Base-by-base conservation (phyloP, 768 basidiomycete genomes). In the Ramaria rubella region DNA sequence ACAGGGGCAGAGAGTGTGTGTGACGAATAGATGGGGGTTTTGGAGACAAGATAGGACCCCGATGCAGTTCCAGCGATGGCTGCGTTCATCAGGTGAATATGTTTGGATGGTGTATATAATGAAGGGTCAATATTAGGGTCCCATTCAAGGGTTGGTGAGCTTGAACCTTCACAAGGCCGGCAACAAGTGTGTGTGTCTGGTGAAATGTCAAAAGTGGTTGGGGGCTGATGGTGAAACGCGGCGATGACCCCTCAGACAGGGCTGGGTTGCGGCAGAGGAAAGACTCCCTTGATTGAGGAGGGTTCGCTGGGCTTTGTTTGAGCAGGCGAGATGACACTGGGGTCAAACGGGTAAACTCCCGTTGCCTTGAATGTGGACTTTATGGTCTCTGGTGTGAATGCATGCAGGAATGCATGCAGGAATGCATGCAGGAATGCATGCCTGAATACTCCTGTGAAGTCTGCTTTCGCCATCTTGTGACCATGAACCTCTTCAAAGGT, bases 391-490 rank as follows among this genome's bases (percentile, higher is more conserved):
- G 42, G 29, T 1, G 64, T 69, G 64, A 0, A 64, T 24, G 15
- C 69, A 66, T 0, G 57, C 36, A 38, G 36, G n/a, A 38, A 38
- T 38, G 36, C 36, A 38, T 11, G 36, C n/a, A 11, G 11, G 36
- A 38, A 38, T 17, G 23, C 43, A 9, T 45, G 24, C 1, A 62
- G 9, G 55, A 73, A 70, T 4, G 75, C 75, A 15, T 55, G 29
- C 11, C 60, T 65, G 46, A 72, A 75, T 5, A 77, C 58, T 14
- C 46, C 19, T 11, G 75, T 60, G 58, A 77, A 77, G 57, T 75
- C 74, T 11, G 57, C 50, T 59, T 76, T 77, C 7, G 53, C 60
- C 24, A 75, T 61, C 6, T 56, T 58, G 43, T 58, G 31, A 1
- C 64, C 58, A 33, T 53, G 65, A 24, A 60, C 52, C 11, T 60